phyloP scores from a whole-genome alignment of 176 grass and related monocot species.

The Triticum turgidum region DNA sequence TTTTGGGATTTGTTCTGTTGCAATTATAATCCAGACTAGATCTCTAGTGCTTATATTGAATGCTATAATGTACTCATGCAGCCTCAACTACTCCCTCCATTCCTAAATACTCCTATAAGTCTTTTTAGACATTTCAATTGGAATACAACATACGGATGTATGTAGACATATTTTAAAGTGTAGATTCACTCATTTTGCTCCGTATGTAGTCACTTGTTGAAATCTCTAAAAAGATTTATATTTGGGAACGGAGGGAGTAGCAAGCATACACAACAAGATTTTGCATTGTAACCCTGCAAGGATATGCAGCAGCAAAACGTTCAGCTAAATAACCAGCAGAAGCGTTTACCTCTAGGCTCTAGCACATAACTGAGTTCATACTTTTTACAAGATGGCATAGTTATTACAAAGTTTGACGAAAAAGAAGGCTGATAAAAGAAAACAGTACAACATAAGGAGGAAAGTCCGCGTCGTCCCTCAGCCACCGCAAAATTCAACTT shows the following conservation, averaged over 20 bases:
- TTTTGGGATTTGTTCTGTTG: neutral
- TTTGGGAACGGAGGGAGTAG: neutral
- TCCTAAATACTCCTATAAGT: no score
- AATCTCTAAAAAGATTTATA: no score
- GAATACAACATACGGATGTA: no score
- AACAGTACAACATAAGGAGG: constrained; percentile 7
- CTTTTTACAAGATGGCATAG: constrained; percentile 36
- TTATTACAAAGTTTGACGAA: neutral
- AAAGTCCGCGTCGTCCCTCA: neutral
- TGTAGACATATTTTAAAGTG: no score
- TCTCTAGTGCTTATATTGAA: no score
- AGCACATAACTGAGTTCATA: constrained; percentile 14
- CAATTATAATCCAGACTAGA: neutral
- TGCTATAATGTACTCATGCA: neutral
- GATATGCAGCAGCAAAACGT: neutral
- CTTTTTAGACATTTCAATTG: no score
- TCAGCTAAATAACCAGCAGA: neutral
- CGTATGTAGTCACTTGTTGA: no score
- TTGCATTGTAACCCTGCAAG: neutral
- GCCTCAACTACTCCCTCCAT: no score
- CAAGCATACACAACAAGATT: neutral
- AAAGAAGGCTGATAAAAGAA: constrained; percentile 8
- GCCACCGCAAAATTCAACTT: neutral
- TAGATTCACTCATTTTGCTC: no score
- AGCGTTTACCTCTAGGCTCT: constrained; percentile 17